phyloP scores from a whole-genome alignment of 306 rosid genomes.

The Arachis stenosperma region DNA sequence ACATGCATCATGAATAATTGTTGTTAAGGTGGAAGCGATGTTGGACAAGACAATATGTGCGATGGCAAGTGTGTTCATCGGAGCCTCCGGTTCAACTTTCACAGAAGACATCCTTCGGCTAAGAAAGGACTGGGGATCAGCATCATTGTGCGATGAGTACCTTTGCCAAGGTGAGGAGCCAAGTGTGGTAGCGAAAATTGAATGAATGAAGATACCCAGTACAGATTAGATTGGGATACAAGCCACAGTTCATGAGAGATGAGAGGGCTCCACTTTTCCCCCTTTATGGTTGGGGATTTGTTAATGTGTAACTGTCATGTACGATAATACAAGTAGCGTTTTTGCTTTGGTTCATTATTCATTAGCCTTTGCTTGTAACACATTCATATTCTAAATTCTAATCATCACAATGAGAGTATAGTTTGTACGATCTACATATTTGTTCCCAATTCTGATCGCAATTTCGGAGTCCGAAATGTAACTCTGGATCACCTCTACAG shows the following conservation, averaged over 20 bases:
- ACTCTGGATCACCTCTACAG: neutral
- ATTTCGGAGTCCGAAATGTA: too few relatives aligned
- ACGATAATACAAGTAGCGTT: constrained; percentile 46
- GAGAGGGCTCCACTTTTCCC: neutral
- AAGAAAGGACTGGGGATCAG: constrained; percentile 79
- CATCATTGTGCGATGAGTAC: constrained; percentile 78
- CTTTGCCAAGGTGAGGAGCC: constrained; percentile 87
- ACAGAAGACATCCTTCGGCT: constrained; percentile 84
- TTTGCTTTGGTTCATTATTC: neutral
- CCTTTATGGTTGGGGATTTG: constrained; percentile 35
- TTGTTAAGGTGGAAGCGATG: constrained; percentile 85
- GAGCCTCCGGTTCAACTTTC: constrained; percentile 87
- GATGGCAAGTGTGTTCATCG: constrained; percentile 75
- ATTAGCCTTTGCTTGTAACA: constrained; percentile 1
- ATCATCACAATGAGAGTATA: constrained; percentile 11
- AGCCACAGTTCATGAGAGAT: constrained; percentile 16
- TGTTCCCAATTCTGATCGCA: neutral
- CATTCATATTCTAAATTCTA: neutral
- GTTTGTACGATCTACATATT: constrained; percentile 7
- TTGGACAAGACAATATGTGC: constrained; percentile 86
- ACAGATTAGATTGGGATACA: neutral
- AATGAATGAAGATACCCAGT: constrained; percentile 42
- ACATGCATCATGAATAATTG: constrained; percentile 11
- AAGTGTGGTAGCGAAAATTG: constrained; percentile 65
- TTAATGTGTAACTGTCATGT: constrained; percentile 48